Evolutionary conservation across 2,329 filamentous ascomycete species (phyloP).

Genomic region (Neurospora sp.): DNA sequence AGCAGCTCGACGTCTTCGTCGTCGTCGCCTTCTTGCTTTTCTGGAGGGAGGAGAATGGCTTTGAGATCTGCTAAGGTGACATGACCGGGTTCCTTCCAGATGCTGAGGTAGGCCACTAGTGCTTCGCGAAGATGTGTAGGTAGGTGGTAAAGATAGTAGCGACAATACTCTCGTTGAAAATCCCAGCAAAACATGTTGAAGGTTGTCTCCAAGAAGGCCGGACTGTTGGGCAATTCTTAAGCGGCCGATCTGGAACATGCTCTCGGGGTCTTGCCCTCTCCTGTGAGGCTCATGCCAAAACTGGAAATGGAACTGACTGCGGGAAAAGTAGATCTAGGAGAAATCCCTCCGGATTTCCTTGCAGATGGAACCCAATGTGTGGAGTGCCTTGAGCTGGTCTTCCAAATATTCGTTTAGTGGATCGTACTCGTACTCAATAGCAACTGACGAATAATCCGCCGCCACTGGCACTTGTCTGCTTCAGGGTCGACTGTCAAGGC

Average conservation of each 20-base stretch:
- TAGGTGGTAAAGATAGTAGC: too few relatives aligned
- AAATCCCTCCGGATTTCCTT: neutral
- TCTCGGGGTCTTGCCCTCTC: neutral
- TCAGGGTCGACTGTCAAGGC: neutral
- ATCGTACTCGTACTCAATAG: neutral
- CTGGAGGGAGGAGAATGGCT: too few relatives aligned
- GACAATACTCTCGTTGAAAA: too few relatives aligned
- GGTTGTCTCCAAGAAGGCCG: neutral
- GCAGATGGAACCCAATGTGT: neutral
- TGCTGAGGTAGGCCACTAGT: too few relatives aligned
- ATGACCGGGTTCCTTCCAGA: too few relatives aligned
- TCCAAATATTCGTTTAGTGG: neutral
- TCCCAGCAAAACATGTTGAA: neutral
- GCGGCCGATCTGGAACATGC: neutral
- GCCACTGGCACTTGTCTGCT: neutral
- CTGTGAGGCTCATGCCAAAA: neutral
- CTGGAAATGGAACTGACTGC: neutral
- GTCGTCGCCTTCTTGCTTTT: too few relatives aligned
- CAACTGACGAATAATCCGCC: neutral
- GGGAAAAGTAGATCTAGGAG: neutral
- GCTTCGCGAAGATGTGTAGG: too few relatives aligned
- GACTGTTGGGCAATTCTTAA: neutral
- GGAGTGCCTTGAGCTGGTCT: neutral
- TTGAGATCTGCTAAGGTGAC: too few relatives aligned
- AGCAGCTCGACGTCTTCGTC: too few relatives aligned